Evolutionary conservation across 2,329 filamentous ascomycete genomes (phyloP).

Genomic region (Pyricularia grisea): DNA sequence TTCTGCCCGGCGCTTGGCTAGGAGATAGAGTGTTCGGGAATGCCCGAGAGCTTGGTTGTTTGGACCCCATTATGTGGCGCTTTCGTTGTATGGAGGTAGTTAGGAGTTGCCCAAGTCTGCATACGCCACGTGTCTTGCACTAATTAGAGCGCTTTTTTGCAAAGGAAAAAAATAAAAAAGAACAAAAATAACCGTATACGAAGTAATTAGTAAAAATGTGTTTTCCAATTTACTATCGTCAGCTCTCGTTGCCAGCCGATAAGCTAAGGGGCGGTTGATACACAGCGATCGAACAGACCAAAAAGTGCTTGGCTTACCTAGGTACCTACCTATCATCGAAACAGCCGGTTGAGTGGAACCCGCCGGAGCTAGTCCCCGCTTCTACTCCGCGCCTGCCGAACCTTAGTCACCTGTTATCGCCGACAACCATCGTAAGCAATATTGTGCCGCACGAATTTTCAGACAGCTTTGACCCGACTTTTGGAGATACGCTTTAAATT

Average conservation of each 20-base stretch:
- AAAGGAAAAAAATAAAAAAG: too few relatives aligned
- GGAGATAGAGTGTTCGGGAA: background rate
- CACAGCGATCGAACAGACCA: background rate
- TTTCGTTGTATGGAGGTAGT: background rate
- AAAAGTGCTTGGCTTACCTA: too few relatives aligned
- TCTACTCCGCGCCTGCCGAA: background rate
- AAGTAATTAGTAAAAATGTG: background rate
- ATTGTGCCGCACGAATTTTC: background rate
- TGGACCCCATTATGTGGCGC: background rate
- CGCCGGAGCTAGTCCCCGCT: background rate
- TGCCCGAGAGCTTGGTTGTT: background rate
- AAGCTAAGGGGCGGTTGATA: background rate
- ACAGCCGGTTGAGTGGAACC: background rate
- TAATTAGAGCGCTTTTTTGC: background rate
- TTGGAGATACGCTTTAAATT: background rate
- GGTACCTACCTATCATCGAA: too few relatives aligned
- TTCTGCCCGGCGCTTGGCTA: background rate
- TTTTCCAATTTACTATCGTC: background rate
- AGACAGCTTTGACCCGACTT: background rate
- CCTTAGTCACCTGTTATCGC: background rate
- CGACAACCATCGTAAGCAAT: background rate
- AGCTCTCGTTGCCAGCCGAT: background rate
- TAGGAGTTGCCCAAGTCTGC: background rate
- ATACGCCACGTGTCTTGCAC: background rate
- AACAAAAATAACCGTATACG: too few relatives aligned